Evolutionary conservation across 192 early-diverging fungal species (phyloP).

Genomic region (Jimgerdemannia lactiflua): DNA sequence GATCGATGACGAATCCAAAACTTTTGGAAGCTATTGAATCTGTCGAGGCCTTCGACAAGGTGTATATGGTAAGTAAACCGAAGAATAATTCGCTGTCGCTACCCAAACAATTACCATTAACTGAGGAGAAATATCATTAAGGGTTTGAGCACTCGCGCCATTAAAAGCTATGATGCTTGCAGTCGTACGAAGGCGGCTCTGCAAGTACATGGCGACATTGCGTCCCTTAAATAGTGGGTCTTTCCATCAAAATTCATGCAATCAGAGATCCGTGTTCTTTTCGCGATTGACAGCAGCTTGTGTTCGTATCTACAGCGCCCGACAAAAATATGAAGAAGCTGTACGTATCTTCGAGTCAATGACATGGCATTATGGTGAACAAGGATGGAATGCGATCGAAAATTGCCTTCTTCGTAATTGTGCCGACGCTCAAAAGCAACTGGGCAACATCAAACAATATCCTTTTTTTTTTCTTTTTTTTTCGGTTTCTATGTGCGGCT

Average conservation of each 20-base stretch:
- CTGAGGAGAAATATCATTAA: too few species aligned
- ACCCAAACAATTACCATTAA: too few species aligned
- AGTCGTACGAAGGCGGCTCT: slow-evolving; percentile 55
- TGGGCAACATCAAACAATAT: slow-evolving; percentile 48
- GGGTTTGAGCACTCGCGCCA: slow-evolving; percentile 60
- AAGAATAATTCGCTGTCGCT: neutral
- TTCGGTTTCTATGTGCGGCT: slow-evolving; percentile 28
- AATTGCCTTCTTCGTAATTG: slow-evolving; percentile 62
- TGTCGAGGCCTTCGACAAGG: slow-evolving; percentile 63
- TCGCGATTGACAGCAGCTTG: neutral
- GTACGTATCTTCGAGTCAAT: slow-evolving; percentile 59
- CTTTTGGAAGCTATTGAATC: slow-evolving; percentile 56
- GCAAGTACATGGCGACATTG: slow-evolving; percentile 73
- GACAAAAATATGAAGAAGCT: slow-evolving; percentile 65
- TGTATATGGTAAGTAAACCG: slow-evolving; percentile 60
- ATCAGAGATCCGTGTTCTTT: neutral
- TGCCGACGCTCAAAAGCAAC: slow-evolving; percentile 56
- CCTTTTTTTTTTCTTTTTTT: slow-evolving; percentile 21
- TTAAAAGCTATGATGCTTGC: slow-evolving; percentile 70
- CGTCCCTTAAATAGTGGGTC: slow-evolving; percentile 75
- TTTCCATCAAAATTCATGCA: neutral
- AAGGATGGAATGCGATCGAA: slow-evolving; percentile 68
- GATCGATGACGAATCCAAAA: slow-evolving; percentile 63
- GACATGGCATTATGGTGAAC: slow-evolving; percentile 48
- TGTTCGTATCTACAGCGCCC: slow-evolving; percentile 35